Conservation (phyloP, 148 eudicot species). For the Fagopyrum homotropicum region DNA sequence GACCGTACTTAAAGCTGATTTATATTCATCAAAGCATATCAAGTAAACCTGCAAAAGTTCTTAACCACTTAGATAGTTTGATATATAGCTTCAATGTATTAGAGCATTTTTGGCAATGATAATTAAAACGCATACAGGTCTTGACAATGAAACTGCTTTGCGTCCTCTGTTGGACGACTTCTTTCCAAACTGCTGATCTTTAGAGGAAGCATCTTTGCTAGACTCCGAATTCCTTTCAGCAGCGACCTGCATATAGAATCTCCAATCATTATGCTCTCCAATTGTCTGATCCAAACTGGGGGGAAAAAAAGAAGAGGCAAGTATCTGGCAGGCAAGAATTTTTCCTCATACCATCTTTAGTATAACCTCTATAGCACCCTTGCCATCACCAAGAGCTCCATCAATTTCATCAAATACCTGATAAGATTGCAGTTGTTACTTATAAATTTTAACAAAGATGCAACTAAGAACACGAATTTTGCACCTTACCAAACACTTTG, state of each 20-base stretch:
- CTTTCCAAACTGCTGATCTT: constrained; percentile 40
- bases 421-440: constrained; percentile 5
- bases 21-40: not conserved
- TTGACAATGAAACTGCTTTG: constrained; percentile 50
- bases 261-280: constrained; percentile 5
- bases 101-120: not conserved
- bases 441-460: not conserved
- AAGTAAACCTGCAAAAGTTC: not conserved
- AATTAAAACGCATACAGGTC: constrained; percentile 63
- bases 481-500: constrained; percentile 84
- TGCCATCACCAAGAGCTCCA: constrained; percentile 98
- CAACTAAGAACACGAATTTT: constrained; percentile 1
- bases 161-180: constrained; percentile 51
- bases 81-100: not conserved
- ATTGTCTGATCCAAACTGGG: not conserved
- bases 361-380: constrained; percentile 92
- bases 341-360: constrained; percentile 63
- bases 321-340: not conserved
- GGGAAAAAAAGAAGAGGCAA: not conserved
- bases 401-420: constrained; percentile 99
- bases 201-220: constrained; percentile 45
- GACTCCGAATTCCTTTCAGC: constrained; percentile 48
- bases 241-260: constrained; percentile 48
- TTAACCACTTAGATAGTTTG: not conserved
- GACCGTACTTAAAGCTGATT: not conserved